phyloP scores from a whole-genome alignment of 2,329 filamentous ascomycete species.

The Aspergillus ochraceus region DNA sequence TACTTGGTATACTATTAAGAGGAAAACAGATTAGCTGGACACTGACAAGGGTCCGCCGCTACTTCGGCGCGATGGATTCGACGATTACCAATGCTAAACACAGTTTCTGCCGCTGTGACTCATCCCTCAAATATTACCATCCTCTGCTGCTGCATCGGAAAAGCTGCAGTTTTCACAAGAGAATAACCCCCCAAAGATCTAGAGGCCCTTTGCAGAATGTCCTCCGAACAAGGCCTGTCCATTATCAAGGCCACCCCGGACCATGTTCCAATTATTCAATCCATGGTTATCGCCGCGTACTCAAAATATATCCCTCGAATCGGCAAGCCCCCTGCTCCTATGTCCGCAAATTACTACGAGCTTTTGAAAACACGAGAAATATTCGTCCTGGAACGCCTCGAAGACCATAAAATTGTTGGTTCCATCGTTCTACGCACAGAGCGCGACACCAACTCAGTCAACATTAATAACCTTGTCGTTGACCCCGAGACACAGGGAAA shows the following conservation, averaged over 20 bases:
- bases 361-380: slow-evolving; percentile 10
- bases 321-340: slow-evolving; percentile 22
- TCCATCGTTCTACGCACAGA: slow-evolving; percentile 13
- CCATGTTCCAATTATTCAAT: slow-evolving; percentile 15
- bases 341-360: slow-evolving; percentile 18
- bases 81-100: too few relatives aligned
- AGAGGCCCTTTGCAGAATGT: neutral
- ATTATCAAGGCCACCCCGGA: slow-evolving; percentile 9
- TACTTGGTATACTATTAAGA: too few relatives aligned
- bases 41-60: too few relatives aligned
- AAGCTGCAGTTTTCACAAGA: neutral
- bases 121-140: too few relatives aligned
- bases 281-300: slow-evolving; percentile 20
- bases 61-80: too few relatives aligned
- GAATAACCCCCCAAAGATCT: too few relatives aligned
- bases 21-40: too few relatives aligned
- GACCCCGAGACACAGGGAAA: slow-evolving; percentile 16
- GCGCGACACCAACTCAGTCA: slow-evolving; percentile 1
- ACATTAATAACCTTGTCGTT: slow-evolving; percentile 22
- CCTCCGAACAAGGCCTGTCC: neutral
- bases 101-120: too few relatives aligned
- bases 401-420: slow-evolving; percentile 6
- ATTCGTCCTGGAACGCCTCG: slow-evolving; percentile 11
- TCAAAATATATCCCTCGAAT: slow-evolving; percentile 24
- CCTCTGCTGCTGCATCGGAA: too few relatives aligned